These are phyloP conservation scores for Cladosporium cucumerinum DNA, from an alignment of 2,329 filamentous ascomycete genomes.

Conservation along the genomic window DNA sequence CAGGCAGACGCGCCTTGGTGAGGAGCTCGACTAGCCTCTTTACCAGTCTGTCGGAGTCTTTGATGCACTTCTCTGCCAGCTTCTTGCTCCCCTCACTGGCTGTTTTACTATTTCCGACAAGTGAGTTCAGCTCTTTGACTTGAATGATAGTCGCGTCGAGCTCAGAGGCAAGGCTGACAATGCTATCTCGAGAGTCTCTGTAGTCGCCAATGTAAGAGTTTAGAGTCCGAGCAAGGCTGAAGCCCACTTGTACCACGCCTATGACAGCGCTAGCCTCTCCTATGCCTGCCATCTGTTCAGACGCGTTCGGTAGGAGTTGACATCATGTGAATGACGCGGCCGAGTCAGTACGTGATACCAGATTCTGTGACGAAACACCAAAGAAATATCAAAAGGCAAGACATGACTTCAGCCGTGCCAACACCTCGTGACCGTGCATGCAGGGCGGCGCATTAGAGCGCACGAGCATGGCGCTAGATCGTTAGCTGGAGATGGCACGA, in stretches of 20 bases:
- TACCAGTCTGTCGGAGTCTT: conserved; percentile 12
- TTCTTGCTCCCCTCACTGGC: conserved; percentile 4
- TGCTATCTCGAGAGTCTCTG: conserved; percentile 16
- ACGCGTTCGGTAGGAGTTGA: background rate
- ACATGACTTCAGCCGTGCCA: background rate
- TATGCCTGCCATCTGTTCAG: conserved; percentile 22
- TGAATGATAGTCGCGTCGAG: conserved; percentile 17
- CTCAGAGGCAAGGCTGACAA: conserved; percentile 15
- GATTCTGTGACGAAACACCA: background rate
- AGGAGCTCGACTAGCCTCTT: conserved; percentile 13
- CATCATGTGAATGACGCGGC: background rate
- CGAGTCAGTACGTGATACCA: background rate
- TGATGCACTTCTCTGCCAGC: conserved; percentile 14
- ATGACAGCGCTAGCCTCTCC: conserved; percentile 15
- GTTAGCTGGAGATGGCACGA: background rate
- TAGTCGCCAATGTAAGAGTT: conserved; percentile 19
- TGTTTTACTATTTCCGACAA: conserved; percentile 7
- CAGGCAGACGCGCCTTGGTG: conserved; percentile 1
- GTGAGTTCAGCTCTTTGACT: conserved; percentile 15
- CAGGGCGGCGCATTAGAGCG: background rate
- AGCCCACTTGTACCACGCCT: conserved; percentile 18
- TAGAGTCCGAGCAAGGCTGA: conserved; percentile 17
- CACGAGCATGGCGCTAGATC: background rate
- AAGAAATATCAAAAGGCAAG: background rate
- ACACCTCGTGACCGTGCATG: background rate